phyloP scores from a whole-genome alignment of 495 filamentous ascomycete genomes.

The Hapsidospora chrysogenum region DNA sequence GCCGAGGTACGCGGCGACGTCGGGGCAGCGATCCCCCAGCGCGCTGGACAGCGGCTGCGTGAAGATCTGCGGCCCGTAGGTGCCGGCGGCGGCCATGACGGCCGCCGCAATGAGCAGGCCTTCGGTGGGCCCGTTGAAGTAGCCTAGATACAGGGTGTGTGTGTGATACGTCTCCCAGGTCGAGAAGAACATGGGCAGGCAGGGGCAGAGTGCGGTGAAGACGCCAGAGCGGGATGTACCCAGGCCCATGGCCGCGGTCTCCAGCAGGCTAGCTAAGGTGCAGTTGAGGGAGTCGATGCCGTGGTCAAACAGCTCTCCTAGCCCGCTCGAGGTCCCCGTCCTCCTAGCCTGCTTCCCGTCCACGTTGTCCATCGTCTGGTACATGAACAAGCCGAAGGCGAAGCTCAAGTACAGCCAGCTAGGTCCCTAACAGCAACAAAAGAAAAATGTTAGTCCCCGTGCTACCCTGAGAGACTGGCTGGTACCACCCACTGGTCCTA shows the following conservation, averaged over 20 bases:
- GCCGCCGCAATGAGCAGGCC: slow-evolving; percentile 76
- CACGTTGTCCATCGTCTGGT: slow-evolving; percentile 96
- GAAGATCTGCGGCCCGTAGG: slow-evolving; percentile 83
- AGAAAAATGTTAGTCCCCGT: not conserved
- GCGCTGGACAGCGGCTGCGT: slow-evolving; percentile 49
- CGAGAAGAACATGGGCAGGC: slow-evolving; percentile 96
- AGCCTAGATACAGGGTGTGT: slow-evolving; percentile 90
- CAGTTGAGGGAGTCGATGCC: slow-evolving; percentile 97
- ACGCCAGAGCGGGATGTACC: slow-evolving; percentile 68
- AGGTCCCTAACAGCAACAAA: slow-evolving; percentile 40
- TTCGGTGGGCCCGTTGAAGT: slow-evolving; percentile 95
- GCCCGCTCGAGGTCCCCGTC: slow-evolving; percentile 84
- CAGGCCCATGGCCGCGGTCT: slow-evolving; percentile 81
- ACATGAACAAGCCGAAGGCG: slow-evolving; percentile 89
- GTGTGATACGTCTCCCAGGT: slow-evolving; percentile 99
- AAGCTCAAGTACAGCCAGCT: slow-evolving; percentile 92
- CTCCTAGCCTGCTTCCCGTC: slow-evolving; percentile 94
- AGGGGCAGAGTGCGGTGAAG: slow-evolving; percentile 81
- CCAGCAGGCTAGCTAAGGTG: slow-evolving; percentile 73
- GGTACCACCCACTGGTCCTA: slow-evolving; percentile 61
- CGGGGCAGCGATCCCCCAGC: slow-evolving; percentile 37
- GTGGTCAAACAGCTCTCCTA: slow-evolving; percentile 96
- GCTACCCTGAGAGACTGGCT: too few species aligned
- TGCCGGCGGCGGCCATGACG: slow-evolving; percentile 73
- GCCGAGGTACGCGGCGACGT: slow-evolving; percentile 37